Percentiles rank a stretch among this genome's conserved stretches.
phyloP scores from a whole-genome alignment of 805 yeast species.

The Blastobotrys parvus region DNA sequence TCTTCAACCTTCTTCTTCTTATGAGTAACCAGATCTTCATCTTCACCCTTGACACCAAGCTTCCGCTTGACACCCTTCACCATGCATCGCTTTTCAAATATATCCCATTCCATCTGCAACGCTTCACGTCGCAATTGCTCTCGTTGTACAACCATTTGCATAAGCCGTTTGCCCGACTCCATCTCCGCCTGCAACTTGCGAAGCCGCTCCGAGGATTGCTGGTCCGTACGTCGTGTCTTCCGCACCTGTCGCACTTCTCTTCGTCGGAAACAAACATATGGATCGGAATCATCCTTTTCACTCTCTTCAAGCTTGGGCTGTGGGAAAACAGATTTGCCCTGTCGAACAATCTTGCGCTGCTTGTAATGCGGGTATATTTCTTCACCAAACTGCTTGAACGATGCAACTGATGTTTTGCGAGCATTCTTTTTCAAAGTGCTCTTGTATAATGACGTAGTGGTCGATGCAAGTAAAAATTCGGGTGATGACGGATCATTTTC shows the following conservation, averaged over 20 bases:
- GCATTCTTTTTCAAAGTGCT: conserved; percentile 17
- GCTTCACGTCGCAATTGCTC: conserved; percentile 57
- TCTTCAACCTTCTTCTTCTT: conserved; percentile 41
- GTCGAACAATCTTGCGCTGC: conserved; percentile 54
- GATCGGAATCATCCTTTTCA: conserved; percentile 88
- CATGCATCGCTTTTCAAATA: conserved; percentile 65
- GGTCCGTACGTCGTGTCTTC: conserved; percentile 91
- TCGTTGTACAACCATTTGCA: conserved; percentile 64
- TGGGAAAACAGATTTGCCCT: conserved; percentile 69
- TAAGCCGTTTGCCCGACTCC: conserved; percentile 62
- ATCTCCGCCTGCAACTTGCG: conserved; percentile 67
- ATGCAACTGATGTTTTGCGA: conserved; percentile 16
- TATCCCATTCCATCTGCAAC: conserved; percentile 51
- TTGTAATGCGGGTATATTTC: conserved; percentile 77
- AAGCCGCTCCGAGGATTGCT: conserved; percentile 78
- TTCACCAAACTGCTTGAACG: conserved; percentile 45
- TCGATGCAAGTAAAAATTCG: conserved; percentile 20
- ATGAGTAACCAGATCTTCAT: conserved; percentile 70
- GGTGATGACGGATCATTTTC: conserved; percentile 45
- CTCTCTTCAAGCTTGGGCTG: conserved; percentile 73
- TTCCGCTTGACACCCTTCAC: conserved; percentile 69
- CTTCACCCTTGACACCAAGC: conserved; percentile 73
- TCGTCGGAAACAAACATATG: conserved; percentile 90
- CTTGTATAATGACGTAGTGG: conserved; percentile 13
- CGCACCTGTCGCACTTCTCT: conserved; percentile 93